Percentiles rank a stretch among this genome's conserved stretches.
phyloP scores from a whole-genome alignment of 2,329 filamentous ascomycete genomes.

The Chrysosporium queenslandicum region DNA sequence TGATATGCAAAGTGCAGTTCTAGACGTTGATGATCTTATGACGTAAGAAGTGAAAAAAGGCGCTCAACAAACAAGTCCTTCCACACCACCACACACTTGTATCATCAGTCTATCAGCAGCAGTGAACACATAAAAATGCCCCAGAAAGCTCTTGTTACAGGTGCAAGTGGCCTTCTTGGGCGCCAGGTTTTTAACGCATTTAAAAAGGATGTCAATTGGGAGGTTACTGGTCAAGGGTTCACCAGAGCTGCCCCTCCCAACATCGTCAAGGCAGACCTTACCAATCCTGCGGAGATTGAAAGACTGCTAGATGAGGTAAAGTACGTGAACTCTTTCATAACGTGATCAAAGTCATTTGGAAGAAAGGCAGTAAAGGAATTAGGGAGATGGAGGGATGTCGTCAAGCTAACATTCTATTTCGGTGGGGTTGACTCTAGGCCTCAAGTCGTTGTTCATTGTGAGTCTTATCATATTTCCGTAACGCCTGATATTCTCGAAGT shows the following conservation, averaged over 20 bases:
- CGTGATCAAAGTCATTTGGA: not conserved
- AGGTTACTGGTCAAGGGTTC: constrained; percentile 62
- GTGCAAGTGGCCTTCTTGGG: constrained; percentile 74
- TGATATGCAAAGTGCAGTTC: not conserved
- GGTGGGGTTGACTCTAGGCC: constrained; percentile 43
- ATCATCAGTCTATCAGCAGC: too few species aligned
- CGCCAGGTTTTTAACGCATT: constrained; percentile 67
- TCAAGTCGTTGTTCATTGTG: constrained; percentile 71
- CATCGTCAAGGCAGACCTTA: constrained; percentile 50
- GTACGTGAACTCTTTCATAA: constrained; percentile 27
- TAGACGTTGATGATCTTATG: too few species aligned
- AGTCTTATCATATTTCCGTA: constrained; percentile 22
- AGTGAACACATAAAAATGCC: constrained; percentile 23
- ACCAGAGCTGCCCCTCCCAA: constrained; percentile 57
- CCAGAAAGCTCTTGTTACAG: constrained; percentile 62
- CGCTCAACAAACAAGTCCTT: too few species aligned
- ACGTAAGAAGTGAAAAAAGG: not conserved
- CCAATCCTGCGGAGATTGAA: constrained; percentile 38
- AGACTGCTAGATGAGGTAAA: constrained; percentile 43
- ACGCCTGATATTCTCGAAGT: not conserved
- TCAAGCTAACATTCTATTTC: constrained; percentile 1
- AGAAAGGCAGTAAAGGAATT: too few species aligned
- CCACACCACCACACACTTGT: too few species aligned
- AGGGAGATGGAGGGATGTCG: not conserved
- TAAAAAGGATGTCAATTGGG: constrained; percentile 50